phyloP scores from a whole-genome alignment of 129 eudicot species.

The Scalesia atractyloides region DNA sequence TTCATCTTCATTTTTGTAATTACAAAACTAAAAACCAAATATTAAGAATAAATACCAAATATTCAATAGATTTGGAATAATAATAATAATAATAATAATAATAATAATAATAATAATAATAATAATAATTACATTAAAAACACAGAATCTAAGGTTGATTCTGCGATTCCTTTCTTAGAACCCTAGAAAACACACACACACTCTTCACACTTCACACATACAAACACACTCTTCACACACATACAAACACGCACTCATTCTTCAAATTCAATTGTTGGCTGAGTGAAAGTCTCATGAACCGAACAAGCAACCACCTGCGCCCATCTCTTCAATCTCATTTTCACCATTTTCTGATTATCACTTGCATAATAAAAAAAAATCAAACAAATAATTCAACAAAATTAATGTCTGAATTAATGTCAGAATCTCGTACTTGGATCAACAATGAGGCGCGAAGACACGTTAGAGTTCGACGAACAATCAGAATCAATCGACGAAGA shows the following conservation, averaged over 20 bases:
- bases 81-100: too few relatives aligned
- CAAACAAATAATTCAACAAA: background rate
- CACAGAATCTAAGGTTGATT: slow-evolving; percentile 29
- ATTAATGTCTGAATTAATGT: background rate
- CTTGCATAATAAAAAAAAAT: slow-evolving; percentile 13
- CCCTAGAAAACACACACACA: background rate
- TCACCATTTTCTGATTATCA: slow-evolving; percentile 52
- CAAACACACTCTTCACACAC: background rate
- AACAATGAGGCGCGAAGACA: slow-evolving; percentile 24
- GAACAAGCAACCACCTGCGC: slow-evolving; percentile 69
- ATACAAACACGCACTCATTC: background rate
- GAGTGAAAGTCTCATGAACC: slow-evolving; percentile 32
- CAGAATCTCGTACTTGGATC: slow-evolving; percentile 47
- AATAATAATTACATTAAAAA: slow-evolving; percentile 1
- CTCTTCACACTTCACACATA: slow-evolving; percentile 6
- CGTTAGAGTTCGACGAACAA: slow-evolving; percentile 20
- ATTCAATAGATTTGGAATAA: background rate
- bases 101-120: background rate
- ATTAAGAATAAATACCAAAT: background rate
- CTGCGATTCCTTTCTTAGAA: slow-evolving; percentile 12
- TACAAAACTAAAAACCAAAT: background rate
- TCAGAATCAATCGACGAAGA: slow-evolving; percentile 39
- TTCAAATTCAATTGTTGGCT: slow-evolving; percentile 9
- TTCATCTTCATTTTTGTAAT: slow-evolving; percentile 2
- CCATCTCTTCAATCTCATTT: slow-evolving; percentile 58